phyloP scores from a whole-genome alignment of 2,329 filamentous ascomycete species.

The Drechslerella coelobrocha region DNA sequence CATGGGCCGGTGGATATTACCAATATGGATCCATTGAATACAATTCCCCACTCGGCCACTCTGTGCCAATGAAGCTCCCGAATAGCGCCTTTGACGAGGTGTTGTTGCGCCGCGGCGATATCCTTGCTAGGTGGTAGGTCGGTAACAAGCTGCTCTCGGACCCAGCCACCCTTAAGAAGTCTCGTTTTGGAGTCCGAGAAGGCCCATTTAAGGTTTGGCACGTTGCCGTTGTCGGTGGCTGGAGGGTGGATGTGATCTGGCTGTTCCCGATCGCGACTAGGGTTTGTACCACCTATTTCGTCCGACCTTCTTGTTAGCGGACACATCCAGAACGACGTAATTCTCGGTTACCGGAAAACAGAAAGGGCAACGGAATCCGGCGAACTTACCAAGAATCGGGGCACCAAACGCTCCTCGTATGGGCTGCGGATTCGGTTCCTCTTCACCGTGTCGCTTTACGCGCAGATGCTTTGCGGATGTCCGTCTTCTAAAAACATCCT shows the following conservation, averaged over 20 bases:
- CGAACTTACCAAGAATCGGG: constrained; percentile 64
- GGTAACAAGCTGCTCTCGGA: constrained; percentile 70
- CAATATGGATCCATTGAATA: constrained; percentile 67
- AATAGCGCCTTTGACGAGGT: constrained; percentile 70
- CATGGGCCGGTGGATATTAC: constrained; percentile 37
- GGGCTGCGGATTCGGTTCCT: constrained; percentile 25
- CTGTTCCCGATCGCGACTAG: constrained; percentile 68
- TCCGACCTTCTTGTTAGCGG: neutral
- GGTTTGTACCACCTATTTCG: constrained; percentile 69
- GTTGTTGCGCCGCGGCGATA: constrained; percentile 72
- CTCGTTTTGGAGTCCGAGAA: constrained; percentile 45
- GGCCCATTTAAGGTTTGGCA: constrained; percentile 63
- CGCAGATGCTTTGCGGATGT: constrained; percentile 44
- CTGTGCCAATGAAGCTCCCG: constrained; percentile 73
- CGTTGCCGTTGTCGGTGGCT: constrained; percentile 68
- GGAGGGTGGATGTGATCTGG: constrained; percentile 70
- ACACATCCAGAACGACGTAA: neutral
- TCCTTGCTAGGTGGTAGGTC: constrained; percentile 71
- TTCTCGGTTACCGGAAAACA: too few relatives aligned
- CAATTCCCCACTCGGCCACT: constrained; percentile 72
- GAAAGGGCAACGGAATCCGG: neutral
- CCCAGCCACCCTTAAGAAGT: constrained; percentile 67
- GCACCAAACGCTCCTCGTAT: constrained; percentile 59
- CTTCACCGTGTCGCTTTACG: constrained; percentile 29
- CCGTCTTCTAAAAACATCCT: constrained; percentile 35